Evolutionary conservation across 2,329 filamentous ascomycete species (phyloP).

Genomic region (Laburnicola sp.): DNA sequence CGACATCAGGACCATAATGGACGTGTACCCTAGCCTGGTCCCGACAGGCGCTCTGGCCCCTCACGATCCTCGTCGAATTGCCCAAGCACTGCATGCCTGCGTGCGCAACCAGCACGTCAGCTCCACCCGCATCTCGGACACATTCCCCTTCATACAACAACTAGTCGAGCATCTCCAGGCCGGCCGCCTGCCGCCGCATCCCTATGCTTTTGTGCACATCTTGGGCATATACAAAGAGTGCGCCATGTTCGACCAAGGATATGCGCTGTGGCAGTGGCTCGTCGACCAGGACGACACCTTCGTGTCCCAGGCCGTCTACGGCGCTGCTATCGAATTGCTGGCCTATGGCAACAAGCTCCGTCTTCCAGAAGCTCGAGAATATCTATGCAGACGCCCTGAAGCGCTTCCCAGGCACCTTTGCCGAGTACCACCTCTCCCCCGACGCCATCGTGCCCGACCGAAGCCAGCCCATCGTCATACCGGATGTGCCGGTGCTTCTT

Average conservation of each 20-base stretch:
- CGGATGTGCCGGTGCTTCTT: constrained; percentile 48
- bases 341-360: constrained; percentile 45
- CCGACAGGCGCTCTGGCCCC: constrained; percentile 14
- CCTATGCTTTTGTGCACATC: constrained; percentile 50
- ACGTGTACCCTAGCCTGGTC: constrained; percentile 32
- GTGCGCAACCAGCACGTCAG: constrained; percentile 27
- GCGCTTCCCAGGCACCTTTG: constrained; percentile 53
- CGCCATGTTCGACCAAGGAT: constrained; percentile 44
- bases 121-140: constrained; percentile 8
- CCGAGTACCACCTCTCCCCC: constrained; percentile 52
- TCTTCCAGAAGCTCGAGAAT: constrained; percentile 49
- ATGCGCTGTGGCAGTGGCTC: constrained; percentile 55
- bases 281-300: constrained; percentile 46
- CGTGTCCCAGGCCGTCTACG: constrained; percentile 51
- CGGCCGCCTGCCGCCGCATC: constrained; percentile 41
- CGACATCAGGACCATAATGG: constrained; percentile 24
- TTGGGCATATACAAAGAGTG: constrained; percentile 53
- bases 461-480: constrained; percentile 32
- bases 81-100: constrained; percentile 42
- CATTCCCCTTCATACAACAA: constrained; percentile 39
- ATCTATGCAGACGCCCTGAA: constrained; percentile 52
- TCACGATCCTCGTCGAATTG: constrained; percentile 37
- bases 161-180: constrained; percentile 48
- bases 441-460: constrained; percentile 53
- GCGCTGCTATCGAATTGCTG: constrained; percentile 54